Percentiles rank a stretch among this genome's conserved stretches.
Evolutionary conservation across 2,329 filamentous ascomycete species (phyloP).

Genomic region (Xylariaceae sp.): DNA sequence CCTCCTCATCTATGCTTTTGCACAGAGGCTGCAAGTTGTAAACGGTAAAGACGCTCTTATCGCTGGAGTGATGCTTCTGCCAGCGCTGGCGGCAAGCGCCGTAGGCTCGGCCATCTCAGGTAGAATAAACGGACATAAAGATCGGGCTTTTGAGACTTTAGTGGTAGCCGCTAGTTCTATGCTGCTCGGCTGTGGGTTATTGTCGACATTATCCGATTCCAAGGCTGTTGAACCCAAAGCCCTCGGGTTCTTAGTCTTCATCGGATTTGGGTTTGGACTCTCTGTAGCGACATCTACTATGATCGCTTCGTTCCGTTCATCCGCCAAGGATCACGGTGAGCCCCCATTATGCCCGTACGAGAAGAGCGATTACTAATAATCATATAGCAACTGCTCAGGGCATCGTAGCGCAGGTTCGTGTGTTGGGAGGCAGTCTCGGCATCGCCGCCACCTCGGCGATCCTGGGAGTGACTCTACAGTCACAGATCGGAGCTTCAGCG

Average conservation of each 20-base stretch:
- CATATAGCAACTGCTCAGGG: conserved; percentile 49
- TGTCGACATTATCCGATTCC: conserved; percentile 39
- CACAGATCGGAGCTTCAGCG: conserved; percentile 30
- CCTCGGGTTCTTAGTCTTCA: conserved; percentile 48
- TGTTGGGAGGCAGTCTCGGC: conserved; percentile 53
- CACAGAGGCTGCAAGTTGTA: conserved; percentile 49
- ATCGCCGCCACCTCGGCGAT: conserved; percentile 53
- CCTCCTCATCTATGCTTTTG: conserved; percentile 48
- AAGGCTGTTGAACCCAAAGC: conserved; percentile 42
- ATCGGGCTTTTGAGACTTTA: conserved; percentile 44
- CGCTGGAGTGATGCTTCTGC: conserved; percentile 51
- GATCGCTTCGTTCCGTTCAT: conserved; percentile 40
- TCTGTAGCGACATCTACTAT: conserved; percentile 48
- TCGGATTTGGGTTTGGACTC: conserved; percentile 53
- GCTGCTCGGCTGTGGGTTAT: conserved; percentile 45
- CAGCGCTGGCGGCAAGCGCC: conserved; percentile 50
- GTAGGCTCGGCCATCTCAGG: conserved; percentile 44
- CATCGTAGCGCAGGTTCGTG: conserved; percentile 49
- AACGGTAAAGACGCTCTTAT: conserved; percentile 44
- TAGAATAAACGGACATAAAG: conserved; percentile 40
- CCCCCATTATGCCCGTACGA: neutral
- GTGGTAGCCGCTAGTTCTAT: conserved; percentile 41
- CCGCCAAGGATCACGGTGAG: conserved; percentile 46
- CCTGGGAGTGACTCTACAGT: conserved; percentile 34
- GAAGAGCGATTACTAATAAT: conserved; percentile 14